These are phyloP conservation scores for Coniella vitis DNA, from an alignment of 2,329 filamentous ascomycete genomes.

Conservation along the genomic window DNA sequence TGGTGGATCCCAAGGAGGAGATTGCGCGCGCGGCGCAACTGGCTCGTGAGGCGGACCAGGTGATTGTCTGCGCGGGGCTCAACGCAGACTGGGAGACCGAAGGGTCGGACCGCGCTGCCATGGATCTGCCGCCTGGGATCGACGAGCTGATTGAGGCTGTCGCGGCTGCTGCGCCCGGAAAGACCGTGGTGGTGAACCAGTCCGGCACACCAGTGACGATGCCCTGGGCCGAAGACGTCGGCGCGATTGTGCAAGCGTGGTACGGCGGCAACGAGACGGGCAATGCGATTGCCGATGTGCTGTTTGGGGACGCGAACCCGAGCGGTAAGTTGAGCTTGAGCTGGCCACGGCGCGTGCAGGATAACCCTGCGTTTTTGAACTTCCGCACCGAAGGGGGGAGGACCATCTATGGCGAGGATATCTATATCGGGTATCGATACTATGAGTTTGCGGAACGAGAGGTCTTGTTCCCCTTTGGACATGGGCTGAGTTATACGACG, in stretches of 20 bases:
- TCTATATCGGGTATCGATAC: slow-evolving; percentile 67
- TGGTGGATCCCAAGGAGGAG: slow-evolving; percentile 50
- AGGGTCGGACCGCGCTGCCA: slow-evolving; percentile 68
- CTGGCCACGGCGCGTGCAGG: slow-evolving; percentile 55
- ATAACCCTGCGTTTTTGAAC: slow-evolving; percentile 65
- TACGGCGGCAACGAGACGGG: slow-evolving; percentile 84
- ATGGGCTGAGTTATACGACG: slow-evolving; percentile 23
- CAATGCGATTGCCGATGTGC: slow-evolving; percentile 70
- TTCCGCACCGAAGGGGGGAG: slow-evolving; percentile 57
- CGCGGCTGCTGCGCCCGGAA: slow-evolving; percentile 53
- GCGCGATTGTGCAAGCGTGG: slow-evolving; percentile 68
- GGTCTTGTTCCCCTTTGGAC: slow-evolving; percentile 24
- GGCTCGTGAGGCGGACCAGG: slow-evolving; percentile 66
- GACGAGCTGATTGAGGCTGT: slow-evolving; percentile 65
- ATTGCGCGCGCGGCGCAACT: slow-evolving; percentile 60
- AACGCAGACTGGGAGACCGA: slow-evolving; percentile 80
- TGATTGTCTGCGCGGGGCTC: slow-evolving; percentile 70
- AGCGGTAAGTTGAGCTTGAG: slow-evolving; percentile 59
- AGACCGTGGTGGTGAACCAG: slow-evolving; percentile 67
- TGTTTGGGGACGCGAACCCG: slow-evolving; percentile 69
- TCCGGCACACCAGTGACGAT: slow-evolving; percentile 69
- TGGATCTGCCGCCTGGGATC: slow-evolving; percentile 67
- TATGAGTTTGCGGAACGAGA: slow-evolving; percentile 49
- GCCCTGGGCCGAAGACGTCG: slow-evolving; percentile 56
- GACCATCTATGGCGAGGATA: slow-evolving; percentile 64